Evolutionary conservation across 768 basidiomycete species (phyloP), one percentile per base, ranked within the genome.

Genomic region (Tylopilus sp.): DNA sequence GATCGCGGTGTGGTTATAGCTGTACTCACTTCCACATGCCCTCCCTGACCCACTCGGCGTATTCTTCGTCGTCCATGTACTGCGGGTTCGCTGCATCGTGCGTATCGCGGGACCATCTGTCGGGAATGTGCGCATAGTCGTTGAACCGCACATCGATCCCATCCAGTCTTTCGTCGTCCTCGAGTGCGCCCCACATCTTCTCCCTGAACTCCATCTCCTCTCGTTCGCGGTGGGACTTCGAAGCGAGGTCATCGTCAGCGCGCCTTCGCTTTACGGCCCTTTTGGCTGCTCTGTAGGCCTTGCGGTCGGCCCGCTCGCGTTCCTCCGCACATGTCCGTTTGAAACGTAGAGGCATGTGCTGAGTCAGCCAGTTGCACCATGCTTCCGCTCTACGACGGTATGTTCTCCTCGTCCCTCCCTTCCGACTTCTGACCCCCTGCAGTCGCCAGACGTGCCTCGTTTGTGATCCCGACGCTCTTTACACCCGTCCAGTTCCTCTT

Each of bases 11-110:
- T 41, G 26, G 30, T 42, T 43, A 41, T 30, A 16, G 36, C 28
- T 14, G n/a, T 25, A 70, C 82, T 36, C 55, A 85, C 82, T 83
- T 80, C 76, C 89, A 93, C 89, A 97, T 95, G 43, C 90, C 91
- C 24, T 78, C 71, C 57, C 93, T 75, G 46, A 96, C 73, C 88
- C 89, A 95, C 61, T 92, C 89, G 2, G 87, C 82, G 59, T 96
- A 96, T 54, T 91, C 86, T 59, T 94, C 87, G 9, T 94, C 92
- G 54, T 86, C 85, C 87, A 95, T 87, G 44, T 66, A 57, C 43
- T 62, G 66, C 26, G 76, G 74, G 53, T 82, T 69, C 40, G 47
- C 56, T 63, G 68, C 36, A 72, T 80, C 60, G 70, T 76, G 65
- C 68, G 71, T 60, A 66, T 82, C 68, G 30, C 41, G 52, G 1